These are phyloP conservation scores for Citrullus colocynthis DNA, from an alignment of 306 rosid species.

Conservation along the genomic window DNA sequence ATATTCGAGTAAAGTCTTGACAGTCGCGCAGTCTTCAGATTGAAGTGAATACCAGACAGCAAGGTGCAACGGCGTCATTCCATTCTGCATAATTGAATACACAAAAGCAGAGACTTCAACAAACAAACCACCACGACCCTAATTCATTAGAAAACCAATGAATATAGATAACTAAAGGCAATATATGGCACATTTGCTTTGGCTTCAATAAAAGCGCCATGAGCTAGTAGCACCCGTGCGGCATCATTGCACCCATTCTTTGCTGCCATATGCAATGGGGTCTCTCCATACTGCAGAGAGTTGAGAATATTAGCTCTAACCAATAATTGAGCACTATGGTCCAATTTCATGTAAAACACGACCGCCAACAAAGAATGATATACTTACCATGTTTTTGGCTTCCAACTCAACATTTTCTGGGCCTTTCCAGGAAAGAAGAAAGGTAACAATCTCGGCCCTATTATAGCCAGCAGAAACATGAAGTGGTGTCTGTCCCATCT, in stretches of 20 bases:
- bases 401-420: constrained; percentile 57
- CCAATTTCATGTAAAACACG: not conserved
- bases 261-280: constrained; percentile 95
- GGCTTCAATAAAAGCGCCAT: constrained; percentile 75
- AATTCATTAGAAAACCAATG: constrained; percentile 9
- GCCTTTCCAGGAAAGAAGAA: constrained; percentile 77
- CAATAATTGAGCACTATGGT: not conserved
- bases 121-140: constrained; percentile 8
- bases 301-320: not conserved
- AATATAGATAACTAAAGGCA: constrained; percentile 11
- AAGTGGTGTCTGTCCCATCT: constrained; percentile 94
- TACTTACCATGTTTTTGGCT: constrained; percentile 79
- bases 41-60: constrained; percentile 88
- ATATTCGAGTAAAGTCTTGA: constrained; percentile 53
- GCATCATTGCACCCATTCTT: constrained; percentile 84
- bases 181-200: constrained; percentile 67
- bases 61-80: constrained; percentile 96
- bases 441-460: constrained; percentile 58
- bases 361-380: not conserved
- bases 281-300: constrained; percentile 73
- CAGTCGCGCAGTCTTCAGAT: constrained; percentile 62
- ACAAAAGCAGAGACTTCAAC: constrained; percentile 11
- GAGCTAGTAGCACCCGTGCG: constrained; percentile 53
- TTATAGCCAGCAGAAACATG: constrained; percentile 83
- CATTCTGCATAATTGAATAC: constrained; percentile 56